Base-by-base conservation (phyloP, 805 yeast species). In the Candida ficus region DNA sequence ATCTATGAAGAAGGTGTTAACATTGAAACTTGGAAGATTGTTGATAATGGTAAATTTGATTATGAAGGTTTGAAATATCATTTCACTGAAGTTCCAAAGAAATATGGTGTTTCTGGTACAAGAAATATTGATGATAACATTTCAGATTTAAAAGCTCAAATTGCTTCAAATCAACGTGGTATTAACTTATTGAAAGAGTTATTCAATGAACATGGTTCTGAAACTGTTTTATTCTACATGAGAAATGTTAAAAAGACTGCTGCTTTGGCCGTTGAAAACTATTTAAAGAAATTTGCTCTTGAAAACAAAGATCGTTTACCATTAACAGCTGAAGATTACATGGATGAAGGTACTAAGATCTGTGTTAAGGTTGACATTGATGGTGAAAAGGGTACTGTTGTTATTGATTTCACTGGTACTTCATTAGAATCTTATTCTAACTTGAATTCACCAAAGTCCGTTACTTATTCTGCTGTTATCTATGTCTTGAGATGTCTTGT, bases 331-430 rank as follows among this genome's bases (percentile, higher is more conserved):
- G 61, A 62, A 25, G 83, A 76, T 36, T 57, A 63, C 45, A 62
- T 76, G 62, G 82, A 76, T 55, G 80, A 76, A 51, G 83, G 83
- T 21, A 67, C 80, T 5, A 62, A 67, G 22, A 68, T 76, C 30
- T 52, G 67, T 9, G 61, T 73, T 20, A 60, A 58, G 7, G 64
- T 76, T 31, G 58, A 62, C 14, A 72, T 73, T 45, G 54, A 59
- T 41, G 61, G 48, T 42, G 61, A 58, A 19, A 62, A 62, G 23
- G 66, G 66, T 26, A 58, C 64, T 18, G 71, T 75, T 2, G 62
- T 63, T 17, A 73, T 73, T 56, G 81, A 76, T 53, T 76, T 76
- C 51, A 66, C 71, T 13, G 77, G 72, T 35, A 69, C 78, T 3
- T 74, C 79, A 6, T 66, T 67, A 40, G 75, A 75, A 49, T 64